Evolutionary conservation across 83 land plant species (phyloP).

Genomic region (Thuja plicata): DNA sequence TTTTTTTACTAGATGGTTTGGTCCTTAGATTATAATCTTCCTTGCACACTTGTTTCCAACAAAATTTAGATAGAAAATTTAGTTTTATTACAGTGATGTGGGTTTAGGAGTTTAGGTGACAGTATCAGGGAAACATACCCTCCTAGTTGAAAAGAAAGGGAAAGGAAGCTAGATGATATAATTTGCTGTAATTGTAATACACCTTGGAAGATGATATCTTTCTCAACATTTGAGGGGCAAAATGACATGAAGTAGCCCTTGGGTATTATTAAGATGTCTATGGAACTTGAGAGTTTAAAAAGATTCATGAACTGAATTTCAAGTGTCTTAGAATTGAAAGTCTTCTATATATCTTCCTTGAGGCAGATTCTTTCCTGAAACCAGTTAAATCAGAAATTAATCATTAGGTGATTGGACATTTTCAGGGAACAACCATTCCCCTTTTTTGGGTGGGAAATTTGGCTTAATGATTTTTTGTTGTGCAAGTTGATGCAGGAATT

Average conservation of each 20-base stretch:
- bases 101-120: neutral
- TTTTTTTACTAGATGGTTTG: neutral
- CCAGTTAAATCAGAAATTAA: neutral
- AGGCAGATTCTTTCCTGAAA: neutral
- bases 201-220: neutral
- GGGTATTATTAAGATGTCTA: neutral
- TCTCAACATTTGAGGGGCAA: neutral
- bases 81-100: neutral
- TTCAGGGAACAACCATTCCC: too few species aligned
- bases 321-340: too few species aligned
- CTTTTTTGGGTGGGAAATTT: too few species aligned
- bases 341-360: neutral
- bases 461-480: too few species aligned
- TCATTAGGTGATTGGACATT: too few species aligned
- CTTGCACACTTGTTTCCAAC: neutral
- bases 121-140: neutral
- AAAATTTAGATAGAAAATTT: neutral
- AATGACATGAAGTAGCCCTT: neutral
- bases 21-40: neutral
- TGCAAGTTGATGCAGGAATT: too few species aligned
- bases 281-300: neutral
- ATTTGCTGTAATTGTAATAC: neutral
- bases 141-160: neutral
- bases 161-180: neutral
- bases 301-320: too few species aligned